These are phyloP conservation scores for Phytomonas sp. DNA, from an alignment of 208 protist species.

Conservation along the genomic window DNA sequence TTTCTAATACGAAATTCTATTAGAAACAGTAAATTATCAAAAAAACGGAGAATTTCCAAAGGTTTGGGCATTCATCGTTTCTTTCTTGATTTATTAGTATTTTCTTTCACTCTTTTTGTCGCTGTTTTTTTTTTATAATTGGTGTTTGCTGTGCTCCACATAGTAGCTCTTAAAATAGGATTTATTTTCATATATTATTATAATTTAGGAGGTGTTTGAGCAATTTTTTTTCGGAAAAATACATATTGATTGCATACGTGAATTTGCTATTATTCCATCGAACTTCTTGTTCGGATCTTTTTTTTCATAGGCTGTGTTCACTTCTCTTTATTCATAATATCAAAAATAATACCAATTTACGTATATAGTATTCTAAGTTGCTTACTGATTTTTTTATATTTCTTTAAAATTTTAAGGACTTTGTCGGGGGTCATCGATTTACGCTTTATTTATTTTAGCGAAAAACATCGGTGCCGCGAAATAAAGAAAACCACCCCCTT, in stretches of 20 bases:
- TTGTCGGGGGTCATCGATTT: neutral
- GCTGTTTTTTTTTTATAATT: neutral
- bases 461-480: neutral
- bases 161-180: neutral
- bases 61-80: neutral
- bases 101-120: neutral
- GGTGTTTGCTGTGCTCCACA: neutral
- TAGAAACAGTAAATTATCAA: conserved; percentile 13
- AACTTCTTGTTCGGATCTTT: neutral
- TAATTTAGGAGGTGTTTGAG: neutral
- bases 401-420: neutral
- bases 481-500: neutral
- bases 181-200: neutral
- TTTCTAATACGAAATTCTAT: conserved; percentile 8
- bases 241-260: conserved; percentile 3
- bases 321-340: conserved; percentile 9
- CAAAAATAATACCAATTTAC: neutral
- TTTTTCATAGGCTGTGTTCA: conserved; percentile 1
- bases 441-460: neutral
- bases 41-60: conserved; percentile 11
- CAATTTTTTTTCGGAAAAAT: neutral
- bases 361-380: conserved; percentile 7
- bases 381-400: conserved; percentile 8
- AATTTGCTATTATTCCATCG: conserved; percentile 12
- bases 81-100: conserved; percentile 8